Evolutionary conservation across 2,329 filamentous ascomycete genomes (phyloP).

Genomic region (Xylaria sp.): DNA sequence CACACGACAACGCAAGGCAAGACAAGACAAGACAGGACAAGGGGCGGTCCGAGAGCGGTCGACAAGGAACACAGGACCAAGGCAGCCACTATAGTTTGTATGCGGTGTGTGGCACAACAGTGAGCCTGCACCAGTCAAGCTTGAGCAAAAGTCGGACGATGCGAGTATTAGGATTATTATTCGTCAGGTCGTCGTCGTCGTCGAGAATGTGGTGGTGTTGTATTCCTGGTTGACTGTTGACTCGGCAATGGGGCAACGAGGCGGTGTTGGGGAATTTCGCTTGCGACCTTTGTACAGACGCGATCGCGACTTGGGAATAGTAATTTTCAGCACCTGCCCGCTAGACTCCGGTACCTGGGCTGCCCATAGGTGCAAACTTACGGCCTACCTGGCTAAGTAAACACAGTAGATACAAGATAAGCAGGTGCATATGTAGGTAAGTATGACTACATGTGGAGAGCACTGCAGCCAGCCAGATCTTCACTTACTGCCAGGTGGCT

Average conservation of each 20-base stretch:
- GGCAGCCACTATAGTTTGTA: constrained; percentile 17
- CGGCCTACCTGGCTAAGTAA: constrained; percentile 7
- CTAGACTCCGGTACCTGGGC: not conserved
- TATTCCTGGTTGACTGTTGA: constrained; percentile 28
- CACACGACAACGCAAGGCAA: not conserved
- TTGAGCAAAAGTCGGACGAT: constrained; percentile 3
- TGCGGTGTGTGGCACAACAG: constrained; percentile 18
- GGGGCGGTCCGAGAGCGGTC: constrained; percentile 29
- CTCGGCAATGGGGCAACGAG: constrained; percentile 28
- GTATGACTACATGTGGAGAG: not conserved
- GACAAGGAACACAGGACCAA: constrained; percentile 26
- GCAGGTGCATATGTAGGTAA: constrained; percentile 1
- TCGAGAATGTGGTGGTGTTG: constrained; percentile 16
- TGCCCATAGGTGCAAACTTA: not conserved
- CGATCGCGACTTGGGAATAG: constrained; percentile 42
- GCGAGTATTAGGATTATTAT: constrained; percentile 1
- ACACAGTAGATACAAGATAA: constrained; percentile 11
- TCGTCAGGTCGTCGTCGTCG: constrained; percentile 7
- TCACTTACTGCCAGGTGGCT: constrained; percentile 13
- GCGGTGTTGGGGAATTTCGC: constrained; percentile 29
- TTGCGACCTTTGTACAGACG: constrained; percentile 39
- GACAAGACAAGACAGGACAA: constrained; percentile 21
- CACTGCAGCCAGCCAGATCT: too few relatives aligned
- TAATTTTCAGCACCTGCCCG: constrained; percentile 25
- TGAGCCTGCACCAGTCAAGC: constrained; percentile 17